Evolutionary conservation across 352 stramenopile species (phyloP).

Genomic region (Phytopythium kandeliae): DNA sequence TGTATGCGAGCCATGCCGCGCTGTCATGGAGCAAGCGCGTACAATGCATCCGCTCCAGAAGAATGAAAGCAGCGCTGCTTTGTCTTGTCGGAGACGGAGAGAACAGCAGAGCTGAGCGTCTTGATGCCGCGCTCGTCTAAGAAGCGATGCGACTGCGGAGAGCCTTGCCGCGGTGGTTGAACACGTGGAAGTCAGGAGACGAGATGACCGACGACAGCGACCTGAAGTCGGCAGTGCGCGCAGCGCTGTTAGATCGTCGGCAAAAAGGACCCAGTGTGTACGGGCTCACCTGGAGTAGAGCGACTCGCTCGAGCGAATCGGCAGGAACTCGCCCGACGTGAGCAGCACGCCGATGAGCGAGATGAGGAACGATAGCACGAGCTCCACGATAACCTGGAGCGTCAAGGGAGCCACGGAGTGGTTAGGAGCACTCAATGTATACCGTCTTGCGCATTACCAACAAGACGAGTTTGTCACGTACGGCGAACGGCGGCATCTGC

Average conservation of each 20-base stretch:
- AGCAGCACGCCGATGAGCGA: slow-evolving; percentile 64
- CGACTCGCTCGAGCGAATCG: slow-evolving; percentile 64
- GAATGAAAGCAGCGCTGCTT: background rate
- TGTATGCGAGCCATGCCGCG: too few relatives aligned
- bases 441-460: background rate
- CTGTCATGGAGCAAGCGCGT: background rate
- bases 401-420: background rate
- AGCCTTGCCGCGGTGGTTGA: slow-evolving; percentile 74
- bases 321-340: slow-evolving; percentile 59
- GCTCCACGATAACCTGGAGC: slow-evolving; percentile 58
- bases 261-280: background rate
- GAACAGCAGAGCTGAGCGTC: background rate
- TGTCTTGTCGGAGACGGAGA: background rate
- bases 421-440: background rate
- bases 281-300: slow-evolving; percentile 54
- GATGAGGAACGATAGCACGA: slow-evolving; percentile 61
- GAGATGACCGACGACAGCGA: slow-evolving; percentile 62
- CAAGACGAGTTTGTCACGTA: slow-evolving; percentile 7
- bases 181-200: slow-evolving; percentile 73
- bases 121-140: slow-evolving; percentile 5
- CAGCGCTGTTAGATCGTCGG: background rate
- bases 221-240: slow-evolving; percentile 14
- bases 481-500: slow-evolving; percentile 56
- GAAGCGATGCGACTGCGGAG: slow-evolving; percentile 62
- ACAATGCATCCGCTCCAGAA: background rate